These are phyloP conservation scores for Avena atlantica DNA, from an alignment of 176 grass and related monocot genomes.

Conservation along the genomic window DNA sequence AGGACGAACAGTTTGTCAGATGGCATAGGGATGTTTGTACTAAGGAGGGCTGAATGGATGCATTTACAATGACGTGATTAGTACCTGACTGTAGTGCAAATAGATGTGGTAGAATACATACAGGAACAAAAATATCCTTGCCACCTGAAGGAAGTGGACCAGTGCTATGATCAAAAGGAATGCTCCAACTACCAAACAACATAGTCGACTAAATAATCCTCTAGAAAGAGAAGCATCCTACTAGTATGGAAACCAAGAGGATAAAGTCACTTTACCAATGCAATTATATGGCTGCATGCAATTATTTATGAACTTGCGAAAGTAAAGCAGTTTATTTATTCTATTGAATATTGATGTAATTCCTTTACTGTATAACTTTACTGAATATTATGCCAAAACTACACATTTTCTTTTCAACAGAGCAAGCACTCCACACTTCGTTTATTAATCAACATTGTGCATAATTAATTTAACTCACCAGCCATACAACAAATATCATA, in stretches of 20 bases:
- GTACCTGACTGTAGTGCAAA: constrained; percentile 87
- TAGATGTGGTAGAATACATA: constrained; percentile 93
- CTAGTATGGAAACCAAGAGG: not conserved
- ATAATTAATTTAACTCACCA: constrained; percentile 61
- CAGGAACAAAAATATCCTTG: constrained; percentile 93
- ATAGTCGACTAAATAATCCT: constrained; percentile 8
- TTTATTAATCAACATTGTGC: constrained; percentile 5
- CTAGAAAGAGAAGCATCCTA: constrained; percentile 1
- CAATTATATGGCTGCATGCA: not conserved
- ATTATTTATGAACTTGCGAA: constrained; percentile 17
- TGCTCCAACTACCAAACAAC: not conserved
- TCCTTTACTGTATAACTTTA: not conserved
- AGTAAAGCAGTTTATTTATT: not conserved
- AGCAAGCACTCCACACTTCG: constrained; percentile 10
- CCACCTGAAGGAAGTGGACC: constrained; percentile 63
- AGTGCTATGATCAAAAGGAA: constrained; percentile 40
- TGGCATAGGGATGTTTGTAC: not conserved
- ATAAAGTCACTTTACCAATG: not conserved
- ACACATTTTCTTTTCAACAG: constrained; percentile 1
- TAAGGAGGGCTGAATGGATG: constrained; percentile 31
- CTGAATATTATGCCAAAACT: not conserved
- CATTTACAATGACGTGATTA: constrained; percentile 22
- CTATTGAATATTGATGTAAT: constrained; percentile 8
- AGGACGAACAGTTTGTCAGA: constrained; percentile 25
- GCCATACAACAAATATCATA: constrained; percentile 84